Evolutionary conservation across 2,329 filamentous ascomycete species (phyloP).

Genomic region (Aspergillus pseudoterreus): DNA sequence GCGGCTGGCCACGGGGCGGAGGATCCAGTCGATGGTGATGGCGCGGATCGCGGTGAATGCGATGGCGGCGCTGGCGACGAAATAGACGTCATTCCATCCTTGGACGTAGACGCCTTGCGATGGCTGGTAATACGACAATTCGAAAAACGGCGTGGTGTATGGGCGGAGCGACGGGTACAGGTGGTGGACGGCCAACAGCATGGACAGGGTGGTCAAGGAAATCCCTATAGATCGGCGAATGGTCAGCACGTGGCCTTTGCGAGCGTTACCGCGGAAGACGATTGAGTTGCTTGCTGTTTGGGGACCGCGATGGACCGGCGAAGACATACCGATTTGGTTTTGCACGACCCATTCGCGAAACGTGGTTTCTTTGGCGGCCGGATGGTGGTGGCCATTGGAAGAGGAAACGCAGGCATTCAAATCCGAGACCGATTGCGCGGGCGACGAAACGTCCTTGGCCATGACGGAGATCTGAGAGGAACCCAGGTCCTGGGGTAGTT

Average conservation of each 20-base stretch:
- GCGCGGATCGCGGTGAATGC: conserved; percentile 85
- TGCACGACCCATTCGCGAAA: conserved; percentile 64
- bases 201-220: conserved; percentile 77
- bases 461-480: conserved; percentile 21
- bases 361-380: conserved; percentile 34
- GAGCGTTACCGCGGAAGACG: too few relatives aligned
- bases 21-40: conserved; percentile 78
- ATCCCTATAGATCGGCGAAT: conserved; percentile 56
- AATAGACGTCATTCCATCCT: conserved; percentile 74
- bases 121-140: conserved; percentile 76
- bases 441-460: conserved; percentile 30
- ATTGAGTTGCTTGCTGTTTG: too few relatives aligned
- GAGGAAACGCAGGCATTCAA: conserved; percentile 41
- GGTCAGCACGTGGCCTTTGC: conserved; percentile 10
- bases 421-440: conserved; percentile 30
- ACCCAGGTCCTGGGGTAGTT: conserved; percentile 3
- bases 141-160: conserved; percentile 83
- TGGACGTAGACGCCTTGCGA: conserved; percentile 66
- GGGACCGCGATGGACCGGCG: neutral
- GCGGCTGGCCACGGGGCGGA: conserved; percentile 70
- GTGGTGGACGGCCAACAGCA: conserved; percentile 76
- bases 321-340: conserved; percentile 71
- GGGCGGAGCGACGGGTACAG: conserved; percentile 75
- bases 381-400: conserved; percentile 23
- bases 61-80: conserved; percentile 74